Conservation (phyloP, 352 stramenopile species). For the Phytophthora pluvialis region DNA sequence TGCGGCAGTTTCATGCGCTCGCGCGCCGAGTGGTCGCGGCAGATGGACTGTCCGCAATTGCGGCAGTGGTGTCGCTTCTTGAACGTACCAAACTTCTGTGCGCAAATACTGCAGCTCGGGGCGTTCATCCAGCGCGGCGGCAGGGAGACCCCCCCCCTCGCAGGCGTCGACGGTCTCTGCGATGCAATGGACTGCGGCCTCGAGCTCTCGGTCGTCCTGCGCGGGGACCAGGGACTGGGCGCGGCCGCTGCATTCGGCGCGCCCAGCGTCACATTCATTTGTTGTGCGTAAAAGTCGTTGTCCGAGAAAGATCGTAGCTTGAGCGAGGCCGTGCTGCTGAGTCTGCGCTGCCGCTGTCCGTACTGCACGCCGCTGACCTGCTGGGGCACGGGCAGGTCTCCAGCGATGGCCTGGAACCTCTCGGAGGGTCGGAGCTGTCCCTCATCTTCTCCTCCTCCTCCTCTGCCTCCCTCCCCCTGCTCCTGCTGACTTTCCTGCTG, state of each 20-base stretch:
- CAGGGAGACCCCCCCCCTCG: conserved; percentile 58
- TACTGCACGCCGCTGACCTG: conserved; percentile 22
- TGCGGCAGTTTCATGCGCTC: conserved; percentile 84
- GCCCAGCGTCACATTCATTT: conserved; percentile 29
- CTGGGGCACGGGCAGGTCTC: conserved; percentile 32
- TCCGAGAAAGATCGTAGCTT: conserved; percentile 74
- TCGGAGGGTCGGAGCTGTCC: conserved; percentile 38
- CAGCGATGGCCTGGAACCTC: conserved; percentile 46
- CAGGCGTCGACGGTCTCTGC: conserved; percentile 38
- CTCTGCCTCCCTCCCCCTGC: conserved; percentile 8
- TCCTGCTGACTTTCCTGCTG: conserved; percentile 25
- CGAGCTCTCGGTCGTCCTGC: conserved; percentile 37
- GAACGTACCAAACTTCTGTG: conserved; percentile 79
- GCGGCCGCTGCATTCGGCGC: conserved; percentile 10
- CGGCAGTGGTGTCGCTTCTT: conserved; percentile 90
- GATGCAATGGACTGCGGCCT: conserved; percentile 49
- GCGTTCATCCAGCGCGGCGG: conserved; percentile 87
- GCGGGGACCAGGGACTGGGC: conserved; percentile 36
- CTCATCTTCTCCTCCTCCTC: conserved; percentile 35
- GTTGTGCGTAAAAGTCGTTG: conserved; percentile 63
- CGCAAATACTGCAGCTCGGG: conserved; percentile 85
- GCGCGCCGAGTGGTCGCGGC: conserved; percentile 82
- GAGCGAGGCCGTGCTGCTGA: conserved; percentile 53
- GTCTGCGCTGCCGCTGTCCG: conserved; percentile 37
- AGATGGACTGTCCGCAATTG: conserved; percentile 89